phyloP scores from a whole-genome alignment of 768 basidiomycete species.

The Roridomyces roridus region DNA sequence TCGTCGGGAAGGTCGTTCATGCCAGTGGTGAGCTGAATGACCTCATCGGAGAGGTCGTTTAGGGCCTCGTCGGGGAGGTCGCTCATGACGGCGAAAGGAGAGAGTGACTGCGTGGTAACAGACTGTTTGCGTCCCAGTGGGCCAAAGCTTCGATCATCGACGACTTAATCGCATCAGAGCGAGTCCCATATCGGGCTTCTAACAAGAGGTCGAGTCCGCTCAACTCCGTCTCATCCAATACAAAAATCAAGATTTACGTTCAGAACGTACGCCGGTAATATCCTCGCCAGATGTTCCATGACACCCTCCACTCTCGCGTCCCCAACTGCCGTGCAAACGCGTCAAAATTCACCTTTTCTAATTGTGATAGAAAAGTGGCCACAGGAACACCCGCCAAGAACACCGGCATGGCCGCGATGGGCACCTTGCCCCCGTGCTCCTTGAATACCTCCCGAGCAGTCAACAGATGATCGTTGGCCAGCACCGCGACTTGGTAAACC shows the following conservation, averaged over 20 bases:
- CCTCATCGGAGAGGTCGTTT: too few relatives aligned
- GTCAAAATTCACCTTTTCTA: conserved; percentile 77
- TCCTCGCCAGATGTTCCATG: conserved; percentile 71
- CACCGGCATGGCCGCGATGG: conserved; percentile 66
- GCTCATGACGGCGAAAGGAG: too few relatives aligned
- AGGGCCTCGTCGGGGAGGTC: too few relatives aligned
- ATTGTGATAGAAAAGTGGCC: conserved; percentile 61
- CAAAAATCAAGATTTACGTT: too few relatives aligned
- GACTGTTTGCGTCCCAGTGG: too few relatives aligned
- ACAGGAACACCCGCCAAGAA: conserved; percentile 80
- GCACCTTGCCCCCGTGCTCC: conserved; percentile 56
- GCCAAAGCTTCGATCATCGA: too few relatives aligned
- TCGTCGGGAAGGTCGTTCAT: conserved; percentile 44
- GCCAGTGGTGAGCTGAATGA: too few relatives aligned
- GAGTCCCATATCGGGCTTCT: too few relatives aligned
- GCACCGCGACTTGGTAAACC: conserved; percentile 81
- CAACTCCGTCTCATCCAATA: too few relatives aligned
- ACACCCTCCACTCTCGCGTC: conserved; percentile 75
- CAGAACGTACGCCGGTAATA: conserved; percentile 39
- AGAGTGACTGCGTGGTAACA: too few relatives aligned
- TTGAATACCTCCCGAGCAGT: conserved; percentile 77
- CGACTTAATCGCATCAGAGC: too few relatives aligned
- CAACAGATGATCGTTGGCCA: conserved; percentile 80
- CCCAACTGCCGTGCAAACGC: conserved; percentile 70
- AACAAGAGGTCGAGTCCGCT: too few relatives aligned